Evolutionary conservation across 768 basidiomycete species (phyloP), one percentile per base, ranked within the genome.

Genomic region (Mycena leptocephala): DNA sequence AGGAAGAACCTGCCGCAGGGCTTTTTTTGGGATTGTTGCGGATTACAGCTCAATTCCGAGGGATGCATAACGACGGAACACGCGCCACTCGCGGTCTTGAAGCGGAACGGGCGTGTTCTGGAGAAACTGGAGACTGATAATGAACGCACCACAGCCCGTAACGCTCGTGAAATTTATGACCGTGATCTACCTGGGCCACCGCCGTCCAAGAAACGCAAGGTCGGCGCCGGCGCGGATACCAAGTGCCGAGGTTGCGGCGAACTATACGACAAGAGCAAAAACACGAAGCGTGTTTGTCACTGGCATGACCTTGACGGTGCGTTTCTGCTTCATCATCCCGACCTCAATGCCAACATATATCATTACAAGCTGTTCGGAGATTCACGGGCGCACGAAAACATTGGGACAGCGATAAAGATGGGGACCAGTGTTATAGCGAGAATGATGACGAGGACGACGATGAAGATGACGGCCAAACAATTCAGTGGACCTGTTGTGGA

Each of bases 1-100:
- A 26, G 48, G 33, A 63, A 63, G 26, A 13, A 39, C 39, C 26
- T 2, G 16, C 70, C 70, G 9, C 59, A 71, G 33, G 28, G 70
- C 32, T 71, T 63, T 22, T 71, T 71, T 43, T 71, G 70, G 70
- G 70, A 71, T 30, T 71, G 70, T 24, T 71, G 70, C 48, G 70
- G 70, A 5, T 30, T 71, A 26, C 70, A 63, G 35, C 46, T 71
- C 46, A 26, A 62, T 22, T 24, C 70, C 35, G 59, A 20, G 32
- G 70, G 70, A 30, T 71, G 59, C 24, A 35, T 71, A 7, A 22
- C 18, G 20, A 71, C 61, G 3, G 30, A 51, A 26, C 70, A 71
- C 26, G 70, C 70, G 61, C 30, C 70, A 22, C 37, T 22, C 20
- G 5, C 24, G 22, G 46, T 63, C 13, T 48, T 71, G 7, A 53